These are phyloP conservation scores for Rubia peregrina DNA, from an alignment of 305 asterid species.

Conservation along the genomic window DNA sequence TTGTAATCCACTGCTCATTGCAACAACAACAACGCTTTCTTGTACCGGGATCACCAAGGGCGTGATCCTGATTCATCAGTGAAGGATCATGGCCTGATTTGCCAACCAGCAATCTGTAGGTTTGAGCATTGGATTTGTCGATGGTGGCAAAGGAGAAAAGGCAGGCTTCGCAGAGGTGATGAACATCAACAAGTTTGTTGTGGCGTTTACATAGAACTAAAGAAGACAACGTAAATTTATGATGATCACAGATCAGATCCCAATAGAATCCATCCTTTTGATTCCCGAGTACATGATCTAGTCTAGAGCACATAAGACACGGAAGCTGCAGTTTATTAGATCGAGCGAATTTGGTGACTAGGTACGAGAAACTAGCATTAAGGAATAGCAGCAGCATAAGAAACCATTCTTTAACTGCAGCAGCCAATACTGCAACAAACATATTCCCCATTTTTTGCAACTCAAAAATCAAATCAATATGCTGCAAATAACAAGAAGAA, in stretches of 20 bases:
- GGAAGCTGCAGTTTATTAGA: conserved; percentile 50
- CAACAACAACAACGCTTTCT: conserved; percentile 47
- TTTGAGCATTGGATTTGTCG: conserved; percentile 44
- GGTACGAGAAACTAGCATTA: conserved; percentile 56
- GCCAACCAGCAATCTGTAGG: conserved; percentile 36
- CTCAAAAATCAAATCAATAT: conserved; percentile 5
- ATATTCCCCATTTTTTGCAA: conserved; percentile 32
- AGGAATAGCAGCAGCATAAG: conserved; percentile 59
- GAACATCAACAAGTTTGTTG: conserved; percentile 50
- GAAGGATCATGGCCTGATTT: conserved; percentile 33
- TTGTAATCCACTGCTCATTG: conserved; percentile 36
- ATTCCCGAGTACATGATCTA: conserved; percentile 63
- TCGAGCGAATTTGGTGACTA: conserved; percentile 63
- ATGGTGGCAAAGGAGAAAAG: conserved; percentile 42
- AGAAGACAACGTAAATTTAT: conserved; percentile 58
- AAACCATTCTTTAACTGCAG: conserved; percentile 81
- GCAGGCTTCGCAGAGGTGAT: conserved; percentile 49
- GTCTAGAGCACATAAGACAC: conserved; percentile 83
- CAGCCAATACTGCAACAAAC: conserved; percentile 35
- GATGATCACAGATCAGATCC: conserved; percentile 61
- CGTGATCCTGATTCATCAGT: conserved; percentile 21
- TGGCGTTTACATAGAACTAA: conserved; percentile 46
- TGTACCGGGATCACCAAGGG: conserved; percentile 13
- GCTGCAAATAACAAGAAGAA: neutral
- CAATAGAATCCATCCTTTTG: conserved; percentile 46